phyloP scores from a whole-genome alignment of 805 yeast species.

The Candida endomychidarum region DNA sequence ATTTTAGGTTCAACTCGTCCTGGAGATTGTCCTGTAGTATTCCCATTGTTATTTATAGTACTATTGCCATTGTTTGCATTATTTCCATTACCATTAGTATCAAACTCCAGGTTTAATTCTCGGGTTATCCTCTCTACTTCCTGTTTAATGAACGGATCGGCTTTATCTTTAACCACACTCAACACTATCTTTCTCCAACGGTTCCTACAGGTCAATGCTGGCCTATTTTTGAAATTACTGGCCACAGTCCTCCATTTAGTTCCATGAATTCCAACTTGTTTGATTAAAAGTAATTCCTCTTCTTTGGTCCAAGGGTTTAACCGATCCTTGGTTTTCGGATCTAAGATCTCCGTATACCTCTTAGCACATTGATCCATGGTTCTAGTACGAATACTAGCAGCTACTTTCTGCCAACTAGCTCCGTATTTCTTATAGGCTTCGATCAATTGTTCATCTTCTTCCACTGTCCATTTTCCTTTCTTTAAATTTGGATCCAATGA shows the following conservation, averaged over 20 bases:
- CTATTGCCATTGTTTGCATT: background rate
- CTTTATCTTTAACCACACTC: conserved; percentile 67
- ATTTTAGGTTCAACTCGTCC: conserved; percentile 2
- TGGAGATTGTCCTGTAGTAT: background rate
- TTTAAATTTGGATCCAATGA: conserved; percentile 79
- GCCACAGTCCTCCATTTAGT: conserved; percentile 89
- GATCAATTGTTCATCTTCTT: conserved; percentile 68
- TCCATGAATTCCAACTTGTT: conserved; percentile 67
- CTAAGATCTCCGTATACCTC: conserved; percentile 82
- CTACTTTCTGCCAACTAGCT: conserved; percentile 82
- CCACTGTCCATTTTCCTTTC: conserved; percentile 84
- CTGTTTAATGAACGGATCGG: conserved; percentile 50
- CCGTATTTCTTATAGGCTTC: conserved; percentile 70
- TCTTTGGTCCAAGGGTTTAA: conserved; percentile 75
- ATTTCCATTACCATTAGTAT: background rate
- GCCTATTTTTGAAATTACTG: conserved; percentile 68
- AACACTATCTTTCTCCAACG: conserved; percentile 88
- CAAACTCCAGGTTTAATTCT: conserved; percentile 7
- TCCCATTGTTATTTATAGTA: too few species aligned
- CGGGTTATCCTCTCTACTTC: conserved; percentile 57
- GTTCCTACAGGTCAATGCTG: conserved; percentile 86
- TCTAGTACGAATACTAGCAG: conserved; percentile 73
- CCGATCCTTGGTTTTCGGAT: conserved; percentile 76
- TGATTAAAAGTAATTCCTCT: conserved; percentile 73
- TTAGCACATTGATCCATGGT: conserved; percentile 96